Conservation (phyloP, 495 filamentous ascomycete genomes). For the Podospora fimiseda region DNA sequence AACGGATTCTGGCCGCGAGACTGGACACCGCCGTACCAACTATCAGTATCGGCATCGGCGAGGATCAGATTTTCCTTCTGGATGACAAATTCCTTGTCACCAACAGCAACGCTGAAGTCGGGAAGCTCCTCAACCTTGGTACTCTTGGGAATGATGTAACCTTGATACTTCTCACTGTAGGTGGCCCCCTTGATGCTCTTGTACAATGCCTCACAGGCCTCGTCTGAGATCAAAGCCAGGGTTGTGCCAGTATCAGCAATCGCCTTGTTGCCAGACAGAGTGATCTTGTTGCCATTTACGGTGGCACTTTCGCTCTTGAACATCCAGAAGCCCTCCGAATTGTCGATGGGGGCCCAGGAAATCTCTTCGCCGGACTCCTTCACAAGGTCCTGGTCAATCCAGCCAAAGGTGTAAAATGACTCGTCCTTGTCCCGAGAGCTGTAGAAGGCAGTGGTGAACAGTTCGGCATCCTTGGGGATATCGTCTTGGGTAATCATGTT, state of each 20-base stretch:
- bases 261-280: constrained; percentile 59
- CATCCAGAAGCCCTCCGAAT: constrained; percentile 66
- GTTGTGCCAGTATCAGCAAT: constrained; percentile 78
- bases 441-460: constrained; percentile 73
- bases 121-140: constrained; percentile 57
- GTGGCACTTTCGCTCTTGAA: constrained; percentile 55
- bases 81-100: constrained; percentile 56
- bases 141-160: constrained; percentile 58
- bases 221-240: constrained; percentile 62
- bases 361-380: constrained; percentile 49
- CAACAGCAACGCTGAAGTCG: constrained; percentile 61
- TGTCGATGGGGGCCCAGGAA: constrained; percentile 61
- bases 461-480: constrained; percentile 53
- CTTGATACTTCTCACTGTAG: constrained; percentile 59
- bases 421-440: constrained; percentile 54
- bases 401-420: constrained; percentile 78
- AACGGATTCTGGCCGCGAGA: constrained; percentile 58
- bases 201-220: constrained; percentile 61
- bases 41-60: constrained; percentile 48
- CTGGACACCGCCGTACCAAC: constrained; percentile 71
- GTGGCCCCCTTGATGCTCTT: constrained; percentile 58
- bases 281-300: constrained; percentile 54
- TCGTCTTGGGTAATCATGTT: constrained; percentile 68
- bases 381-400: constrained; percentile 61
- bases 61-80: constrained; percentile 70